phyloP scores from a whole-genome alignment of 2,329 filamentous ascomycete genomes.

The Aureobasidium sp. region DNA sequence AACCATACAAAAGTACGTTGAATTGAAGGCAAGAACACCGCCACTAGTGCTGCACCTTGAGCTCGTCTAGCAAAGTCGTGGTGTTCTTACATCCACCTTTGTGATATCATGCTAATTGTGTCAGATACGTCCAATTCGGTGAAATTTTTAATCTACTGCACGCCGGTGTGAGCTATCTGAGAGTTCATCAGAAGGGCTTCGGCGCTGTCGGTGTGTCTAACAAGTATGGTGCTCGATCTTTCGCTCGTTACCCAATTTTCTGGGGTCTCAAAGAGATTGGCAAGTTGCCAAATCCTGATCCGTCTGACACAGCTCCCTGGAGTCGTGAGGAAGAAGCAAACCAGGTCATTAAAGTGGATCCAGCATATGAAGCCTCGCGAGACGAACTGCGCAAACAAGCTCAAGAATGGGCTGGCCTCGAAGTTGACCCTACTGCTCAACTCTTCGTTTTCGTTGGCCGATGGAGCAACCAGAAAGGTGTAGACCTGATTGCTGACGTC shows the following conservation, averaged over 20 bases:
- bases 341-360: slow-evolving; percentile 45
- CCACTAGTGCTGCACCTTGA: too few relatives aligned
- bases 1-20: slow-evolving; percentile 50
- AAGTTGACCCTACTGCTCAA: slow-evolving; percentile 53
- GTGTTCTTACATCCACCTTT: too few relatives aligned
- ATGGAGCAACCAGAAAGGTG: slow-evolving; percentile 61
- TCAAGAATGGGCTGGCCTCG: slow-evolving; percentile 60
- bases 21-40: too few relatives aligned
- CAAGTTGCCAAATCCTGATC: slow-evolving; percentile 57
- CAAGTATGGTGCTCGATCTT: slow-evolving; percentile 61
- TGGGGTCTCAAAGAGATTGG: slow-evolving; percentile 57
- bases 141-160: slow-evolving; percentile 62
- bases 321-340: slow-evolving; percentile 44
- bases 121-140: slow-evolving; percentile 54
- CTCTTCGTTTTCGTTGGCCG: slow-evolving; percentile 60
- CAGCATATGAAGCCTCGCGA: slow-evolving; percentile 45
- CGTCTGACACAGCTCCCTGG: slow-evolving; percentile 55
- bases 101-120: too few relatives aligned
- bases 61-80: too few relatives aligned
- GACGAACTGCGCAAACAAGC: slow-evolving; percentile 50
- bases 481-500: slow-evolving; percentile 62
- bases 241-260: slow-evolving; percentile 60
- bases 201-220: slow-evolving; percentile 60
- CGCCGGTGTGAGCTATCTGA: slow-evolving; percentile 55
- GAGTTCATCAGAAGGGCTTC: slow-evolving; percentile 59